These are phyloP conservation scores for Collariella sp. DNA, from an alignment of 495 filamentous ascomycete species.

Conservation along the genomic window DNA sequence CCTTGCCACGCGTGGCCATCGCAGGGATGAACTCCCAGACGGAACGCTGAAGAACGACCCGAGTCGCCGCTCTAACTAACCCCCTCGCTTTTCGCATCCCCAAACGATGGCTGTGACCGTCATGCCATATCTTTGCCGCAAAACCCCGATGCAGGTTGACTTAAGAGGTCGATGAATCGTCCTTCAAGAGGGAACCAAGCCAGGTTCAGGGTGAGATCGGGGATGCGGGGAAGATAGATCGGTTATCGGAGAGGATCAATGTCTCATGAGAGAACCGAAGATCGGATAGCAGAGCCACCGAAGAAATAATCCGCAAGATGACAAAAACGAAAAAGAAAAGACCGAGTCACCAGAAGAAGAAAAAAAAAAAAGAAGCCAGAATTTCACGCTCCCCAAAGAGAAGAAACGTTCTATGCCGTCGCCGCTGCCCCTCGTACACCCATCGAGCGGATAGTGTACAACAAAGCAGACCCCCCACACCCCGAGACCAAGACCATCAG, in stretches of 20 bases:
- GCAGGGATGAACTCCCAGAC: no score
- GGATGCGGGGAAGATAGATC: neutral
- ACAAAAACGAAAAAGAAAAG: slow-evolving; percentile 1
- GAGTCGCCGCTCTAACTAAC: neutral
- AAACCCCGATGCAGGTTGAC: neutral
- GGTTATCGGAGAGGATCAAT: neutral
- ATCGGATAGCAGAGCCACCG: neutral
- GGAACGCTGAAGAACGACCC: neutral
- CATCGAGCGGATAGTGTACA: slow-evolving; percentile 33
- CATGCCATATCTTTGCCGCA: neutral
- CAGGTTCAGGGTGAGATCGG: neutral
- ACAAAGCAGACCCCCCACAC: slow-evolving; percentile 25
- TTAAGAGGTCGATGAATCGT: neutral
- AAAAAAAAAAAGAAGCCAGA: slow-evolving; percentile 1
- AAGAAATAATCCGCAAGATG: neutral
- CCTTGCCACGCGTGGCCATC: no score
- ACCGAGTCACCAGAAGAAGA: neutral
- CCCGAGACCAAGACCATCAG: slow-evolving; percentile 7
- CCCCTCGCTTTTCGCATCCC: neutral
- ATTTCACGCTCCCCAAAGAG: neutral
- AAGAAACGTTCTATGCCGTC: slow-evolving; percentile 17
- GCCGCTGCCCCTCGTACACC: slow-evolving; percentile 8
- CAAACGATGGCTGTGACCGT: neutral
- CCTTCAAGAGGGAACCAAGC: no score
- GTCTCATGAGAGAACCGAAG: neutral